These are phyloP conservation scores for Neurospora sp. DNA, from an alignment of 495 filamentous ascomycete species.

Conservation along the genomic window DNA sequence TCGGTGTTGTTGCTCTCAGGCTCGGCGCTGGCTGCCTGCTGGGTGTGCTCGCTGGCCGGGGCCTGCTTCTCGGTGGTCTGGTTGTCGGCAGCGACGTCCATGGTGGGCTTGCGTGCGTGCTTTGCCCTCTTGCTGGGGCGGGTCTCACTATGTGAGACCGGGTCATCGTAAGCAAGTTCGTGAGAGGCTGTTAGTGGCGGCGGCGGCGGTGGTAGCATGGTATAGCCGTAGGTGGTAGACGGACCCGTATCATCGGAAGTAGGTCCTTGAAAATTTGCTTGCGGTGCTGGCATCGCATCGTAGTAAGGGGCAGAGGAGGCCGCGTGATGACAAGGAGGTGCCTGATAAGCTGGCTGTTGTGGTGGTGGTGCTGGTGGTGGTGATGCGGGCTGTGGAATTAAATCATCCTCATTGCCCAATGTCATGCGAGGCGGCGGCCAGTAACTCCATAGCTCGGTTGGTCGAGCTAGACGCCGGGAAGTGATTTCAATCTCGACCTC, in stretches of 20 bases:
- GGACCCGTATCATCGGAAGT: neutral
- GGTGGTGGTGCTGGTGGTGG: neutral
- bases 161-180: too few species aligned
- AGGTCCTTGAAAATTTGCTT: neutral
- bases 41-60: neutral
- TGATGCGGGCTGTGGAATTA: neutral
- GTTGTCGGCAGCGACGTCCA: constrained; percentile 35
- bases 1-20: constrained; percentile 11
- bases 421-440: neutral
- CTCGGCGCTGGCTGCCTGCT: constrained; percentile 6
- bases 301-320: too few species aligned
- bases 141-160: neutral
- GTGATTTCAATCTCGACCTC: neutral
- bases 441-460: too few species aligned
- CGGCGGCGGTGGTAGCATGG: too few species aligned
- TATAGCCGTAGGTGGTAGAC: neutral
- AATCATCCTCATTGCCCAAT: too few species aligned
- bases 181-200: neutral
- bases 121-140: neutral
- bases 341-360: neutral
- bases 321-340: neutral
- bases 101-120: constrained; percentile 33
- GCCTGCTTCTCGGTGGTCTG: constrained; percentile 30
- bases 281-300: neutral
- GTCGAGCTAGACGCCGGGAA: neutral